These are phyloP conservation scores for Mycena polygramma DNA, from an alignment of 768 basidiomycete genomes.

Conservation along the genomic window DNA sequence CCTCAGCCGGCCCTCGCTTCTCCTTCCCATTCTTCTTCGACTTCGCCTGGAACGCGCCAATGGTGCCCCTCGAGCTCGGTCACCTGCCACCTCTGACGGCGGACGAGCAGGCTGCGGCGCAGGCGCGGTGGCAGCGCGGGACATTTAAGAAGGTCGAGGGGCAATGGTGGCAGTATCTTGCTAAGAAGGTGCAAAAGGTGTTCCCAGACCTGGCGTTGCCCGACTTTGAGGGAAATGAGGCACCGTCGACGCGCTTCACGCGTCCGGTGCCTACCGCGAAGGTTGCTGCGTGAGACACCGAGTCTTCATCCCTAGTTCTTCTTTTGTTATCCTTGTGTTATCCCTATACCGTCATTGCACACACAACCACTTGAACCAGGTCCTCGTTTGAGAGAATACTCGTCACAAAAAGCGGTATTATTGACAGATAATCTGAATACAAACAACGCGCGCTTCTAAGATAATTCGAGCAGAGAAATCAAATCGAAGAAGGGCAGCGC, in stretches of 20 bases:
- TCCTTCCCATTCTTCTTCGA: slow-evolving; percentile 42
- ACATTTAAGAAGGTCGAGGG: slow-evolving; percentile 32
- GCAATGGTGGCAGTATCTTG: slow-evolving; percentile 37
- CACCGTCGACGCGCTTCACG: slow-evolving; percentile 25
- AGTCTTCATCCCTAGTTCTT: too few relatives aligned
- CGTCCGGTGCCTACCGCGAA: slow-evolving; percentile 10
- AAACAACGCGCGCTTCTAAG: too few relatives aligned
- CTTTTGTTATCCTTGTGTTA: too few relatives aligned
- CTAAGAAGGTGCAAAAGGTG: slow-evolving; percentile 35
- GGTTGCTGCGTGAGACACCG: background rate
- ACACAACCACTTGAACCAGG: too few relatives aligned
- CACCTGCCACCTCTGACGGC: slow-evolving; percentile 32
- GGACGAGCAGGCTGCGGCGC: slow-evolving; percentile 16
- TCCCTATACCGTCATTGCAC: too few relatives aligned
- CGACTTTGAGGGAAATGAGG: slow-evolving; percentile 26
- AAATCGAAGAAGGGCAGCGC: too few relatives aligned
- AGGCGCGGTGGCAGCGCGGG: slow-evolving; percentile 6
- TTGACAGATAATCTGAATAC: too few relatives aligned
- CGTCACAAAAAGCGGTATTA: too few relatives aligned
- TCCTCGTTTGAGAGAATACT: too few relatives aligned
- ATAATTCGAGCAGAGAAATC: too few relatives aligned
- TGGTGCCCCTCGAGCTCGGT: slow-evolving; percentile 23
- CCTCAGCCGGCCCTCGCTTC: slow-evolving; percentile 21
- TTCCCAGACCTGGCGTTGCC: slow-evolving; percentile 35
- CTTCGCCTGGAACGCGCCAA: slow-evolving; percentile 34